Percentiles rank a stretch among this genome's conserved stretches.
Evolutionary conservation across 805 yeast genomes (phyloP).

Genomic region (Hanseniaspora singularis): DNA sequence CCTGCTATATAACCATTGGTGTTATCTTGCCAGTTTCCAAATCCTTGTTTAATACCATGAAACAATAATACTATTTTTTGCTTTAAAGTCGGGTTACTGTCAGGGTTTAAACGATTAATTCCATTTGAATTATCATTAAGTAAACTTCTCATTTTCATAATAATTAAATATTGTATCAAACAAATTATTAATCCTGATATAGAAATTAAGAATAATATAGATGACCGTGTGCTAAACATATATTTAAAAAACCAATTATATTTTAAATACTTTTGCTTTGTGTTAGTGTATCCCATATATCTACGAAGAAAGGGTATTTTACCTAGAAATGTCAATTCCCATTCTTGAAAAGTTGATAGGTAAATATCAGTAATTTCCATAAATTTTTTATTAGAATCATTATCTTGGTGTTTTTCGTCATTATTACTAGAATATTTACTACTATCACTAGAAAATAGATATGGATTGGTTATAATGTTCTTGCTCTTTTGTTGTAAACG

Average conservation of each 20-base stretch:
- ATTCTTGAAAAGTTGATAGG: conserved; percentile 21
- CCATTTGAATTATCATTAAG: conserved; percentile 16
- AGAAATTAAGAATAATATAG: conserved; percentile 41
- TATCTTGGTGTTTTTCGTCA: no score
- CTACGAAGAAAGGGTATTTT: background rate
- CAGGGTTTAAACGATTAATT: conserved; percentile 15
- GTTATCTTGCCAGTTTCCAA: conserved; percentile 39
- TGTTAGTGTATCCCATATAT: background rate
- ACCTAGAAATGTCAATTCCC: background rate
- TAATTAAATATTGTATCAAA: conserved; percentile 41
- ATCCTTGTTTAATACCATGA: conserved; percentile 25
- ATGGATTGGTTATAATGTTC: background rate
- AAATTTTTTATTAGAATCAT: background rate
- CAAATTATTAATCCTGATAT: conserved; percentile 45
- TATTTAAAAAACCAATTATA: conserved; percentile 33
- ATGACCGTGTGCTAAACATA: conserved; percentile 41
- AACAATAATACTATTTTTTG: background rate
- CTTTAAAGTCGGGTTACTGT: conserved; percentile 11
- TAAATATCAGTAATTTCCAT: conserved; percentile 19
- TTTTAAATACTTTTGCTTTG: conserved; percentile 17
- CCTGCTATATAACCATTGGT: conserved; percentile 44
- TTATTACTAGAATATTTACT: background rate
- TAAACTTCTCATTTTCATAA: conserved; percentile 22
- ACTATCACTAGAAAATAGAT: background rate
- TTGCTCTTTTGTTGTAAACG: no score